Conservation (phyloP, 495 filamentous ascomycete genomes). For the Neurospora tetrasperma region DNA sequence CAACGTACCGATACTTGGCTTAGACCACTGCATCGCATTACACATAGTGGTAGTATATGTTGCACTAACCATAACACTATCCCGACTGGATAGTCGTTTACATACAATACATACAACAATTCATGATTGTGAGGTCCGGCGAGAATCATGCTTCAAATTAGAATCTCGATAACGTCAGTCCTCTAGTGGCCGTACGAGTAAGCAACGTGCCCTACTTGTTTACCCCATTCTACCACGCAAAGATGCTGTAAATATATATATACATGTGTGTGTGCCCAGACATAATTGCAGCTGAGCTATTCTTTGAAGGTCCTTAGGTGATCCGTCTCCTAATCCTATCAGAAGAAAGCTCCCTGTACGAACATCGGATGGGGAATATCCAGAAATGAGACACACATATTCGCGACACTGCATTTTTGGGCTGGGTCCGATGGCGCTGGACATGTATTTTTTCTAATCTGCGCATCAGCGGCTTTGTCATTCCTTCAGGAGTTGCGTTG, state of each 20-base stretch:
- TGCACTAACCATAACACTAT: neutral
- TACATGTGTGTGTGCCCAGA: neutral
- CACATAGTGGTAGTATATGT: neutral
- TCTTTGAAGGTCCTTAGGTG: neutral
- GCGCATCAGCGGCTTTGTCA: neutral
- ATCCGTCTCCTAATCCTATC: no score
- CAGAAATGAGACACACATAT: neutral
- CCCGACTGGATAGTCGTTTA: neutral
- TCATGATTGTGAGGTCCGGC: neutral
- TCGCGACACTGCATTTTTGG: neutral
- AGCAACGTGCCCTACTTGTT: neutral
- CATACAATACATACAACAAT: neutral
- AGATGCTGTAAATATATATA: neutral
- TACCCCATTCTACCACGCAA: neutral
- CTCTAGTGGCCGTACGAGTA: neutral
- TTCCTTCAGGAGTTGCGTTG: neutral
- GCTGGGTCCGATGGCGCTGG: neutral
- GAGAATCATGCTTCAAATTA: neutral
- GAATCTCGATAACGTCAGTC: neutral
- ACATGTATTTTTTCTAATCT: neutral
- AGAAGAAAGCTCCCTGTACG: neutral
- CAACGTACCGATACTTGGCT: conserved; percentile 71
- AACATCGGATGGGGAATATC: neutral
- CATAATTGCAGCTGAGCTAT: neutral
- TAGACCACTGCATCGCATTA: conserved; percentile 4